These are phyloP conservation scores for Pichia norvegensis DNA, from an alignment of 1,139 yeast genomes.

Conservation along the genomic window DNA sequence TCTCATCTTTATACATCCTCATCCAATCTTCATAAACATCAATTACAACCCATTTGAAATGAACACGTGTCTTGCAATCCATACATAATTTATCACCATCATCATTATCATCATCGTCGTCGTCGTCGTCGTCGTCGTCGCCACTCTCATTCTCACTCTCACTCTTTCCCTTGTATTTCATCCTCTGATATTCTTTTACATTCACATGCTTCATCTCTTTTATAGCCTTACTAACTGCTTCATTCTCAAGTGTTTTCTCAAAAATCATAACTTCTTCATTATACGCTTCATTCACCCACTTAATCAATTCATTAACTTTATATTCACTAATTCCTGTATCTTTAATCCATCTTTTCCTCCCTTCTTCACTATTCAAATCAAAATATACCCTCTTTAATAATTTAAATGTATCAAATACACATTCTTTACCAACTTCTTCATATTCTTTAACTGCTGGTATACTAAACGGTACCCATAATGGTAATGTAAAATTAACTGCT, in stretches of 20 bases:
- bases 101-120: conserved; percentile 19
- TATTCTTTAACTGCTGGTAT: conserved; percentile 52
- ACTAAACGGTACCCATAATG: conserved; percentile 61
- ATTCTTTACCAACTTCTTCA: conserved; percentile 45
- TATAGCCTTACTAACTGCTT: not conserved
- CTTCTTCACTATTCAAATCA: conserved; percentile 11
- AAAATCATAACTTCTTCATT: conserved; percentile 7
- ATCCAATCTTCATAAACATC: conserved; percentile 19
- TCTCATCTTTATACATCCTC: not conserved
- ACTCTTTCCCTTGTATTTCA: too few species aligned
- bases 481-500: conserved; percentile 72
- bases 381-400: conserved; percentile 23
- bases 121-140: not conserved
- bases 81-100: conserved; percentile 27
- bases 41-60: conserved; percentile 28
- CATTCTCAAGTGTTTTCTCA: not conserved
- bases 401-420: conserved; percentile 40
- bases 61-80: conserved; percentile 28
- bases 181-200: conserved; percentile 5
- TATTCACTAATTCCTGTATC: conserved; percentile 7
- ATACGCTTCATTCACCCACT: conserved; percentile 10
- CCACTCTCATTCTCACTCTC: not conserved
- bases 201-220: not conserved
- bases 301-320: not conserved
- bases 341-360: conserved; percentile 9